These are phyloP conservation scores for Hypomontagnella monticulosa DNA, from an alignment of 495 filamentous ascomycete genomes.

Conservation along the genomic window DNA sequence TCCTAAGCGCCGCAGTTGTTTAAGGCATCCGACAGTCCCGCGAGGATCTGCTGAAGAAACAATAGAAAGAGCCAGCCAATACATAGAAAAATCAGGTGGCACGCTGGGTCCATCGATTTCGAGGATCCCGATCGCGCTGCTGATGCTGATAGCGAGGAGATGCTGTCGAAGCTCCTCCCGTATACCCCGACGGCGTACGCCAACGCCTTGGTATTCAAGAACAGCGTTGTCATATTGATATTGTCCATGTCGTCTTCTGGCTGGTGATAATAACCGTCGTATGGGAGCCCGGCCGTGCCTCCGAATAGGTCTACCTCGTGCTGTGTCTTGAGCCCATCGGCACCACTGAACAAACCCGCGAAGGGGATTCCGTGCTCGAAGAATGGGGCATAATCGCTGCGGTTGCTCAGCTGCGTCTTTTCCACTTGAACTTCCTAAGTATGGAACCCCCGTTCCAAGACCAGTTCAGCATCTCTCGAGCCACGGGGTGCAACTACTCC, in stretches of 20 bases:
- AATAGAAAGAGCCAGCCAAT: slow-evolving; percentile 3
- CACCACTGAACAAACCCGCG: slow-evolving; percentile 55
- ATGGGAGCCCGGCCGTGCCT: slow-evolving; percentile 21
- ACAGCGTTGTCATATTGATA: slow-evolving; percentile 26
- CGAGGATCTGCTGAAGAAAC: too few species aligned
- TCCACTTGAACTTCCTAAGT: slow-evolving; percentile 43
- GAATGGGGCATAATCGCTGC: slow-evolving; percentile 47
- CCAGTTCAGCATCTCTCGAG: slow-evolving; percentile 61
- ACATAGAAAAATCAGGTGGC: slow-evolving; percentile 3
- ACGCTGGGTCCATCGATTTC: background rate
- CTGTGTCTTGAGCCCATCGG: slow-evolving; percentile 51
- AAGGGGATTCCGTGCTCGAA: slow-evolving; percentile 32
- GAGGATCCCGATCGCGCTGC: background rate
- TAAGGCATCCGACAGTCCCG: background rate
- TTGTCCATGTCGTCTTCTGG: slow-evolving; percentile 25
- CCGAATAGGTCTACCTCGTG: slow-evolving; percentile 44
- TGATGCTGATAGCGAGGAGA: background rate
- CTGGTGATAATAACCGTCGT: slow-evolving; percentile 33
- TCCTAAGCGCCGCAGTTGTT: background rate
- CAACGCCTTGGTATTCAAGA: slow-evolving; percentile 36
- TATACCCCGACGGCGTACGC: slow-evolving; percentile 31
- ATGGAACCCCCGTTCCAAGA: slow-evolving; percentile 61
- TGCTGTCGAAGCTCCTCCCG: slow-evolving; percentile 14
- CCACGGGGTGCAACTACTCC: slow-evolving; percentile 62
- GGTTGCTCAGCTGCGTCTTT: slow-evolving; percentile 48